phyloP scores from a whole-genome alignment of 2,329 filamentous ascomycete genomes.

The Bipolaris cookei region DNA sequence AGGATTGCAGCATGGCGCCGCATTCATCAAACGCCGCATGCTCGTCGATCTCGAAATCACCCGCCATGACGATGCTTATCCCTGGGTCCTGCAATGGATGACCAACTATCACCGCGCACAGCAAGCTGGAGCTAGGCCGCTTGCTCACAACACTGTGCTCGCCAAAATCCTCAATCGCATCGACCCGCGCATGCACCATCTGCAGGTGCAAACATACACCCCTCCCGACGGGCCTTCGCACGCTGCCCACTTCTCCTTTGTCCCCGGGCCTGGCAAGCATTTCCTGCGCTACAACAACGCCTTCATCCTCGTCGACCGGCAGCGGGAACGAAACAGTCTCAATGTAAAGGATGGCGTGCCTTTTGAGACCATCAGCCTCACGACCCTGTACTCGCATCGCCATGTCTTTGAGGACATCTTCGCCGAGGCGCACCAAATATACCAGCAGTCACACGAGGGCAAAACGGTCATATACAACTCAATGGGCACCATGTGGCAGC shows the following conservation, averaged over 20 bases:
- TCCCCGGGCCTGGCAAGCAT: slow-evolving; percentile 89
- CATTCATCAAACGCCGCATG: slow-evolving; percentile 79
- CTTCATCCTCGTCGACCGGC: slow-evolving; percentile 84
- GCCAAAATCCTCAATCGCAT: slow-evolving; percentile 63
- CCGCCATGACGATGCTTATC: slow-evolving; percentile 89
- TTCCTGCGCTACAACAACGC: slow-evolving; percentile 85
- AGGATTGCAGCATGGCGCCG: slow-evolving; percentile 73
- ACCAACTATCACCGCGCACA: slow-evolving; percentile 75
- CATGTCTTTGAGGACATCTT: slow-evolving; percentile 92
- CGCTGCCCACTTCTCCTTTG: slow-evolving; percentile 81
- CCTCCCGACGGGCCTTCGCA: slow-evolving; percentile 70
- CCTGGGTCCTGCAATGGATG: slow-evolving; percentile 94
- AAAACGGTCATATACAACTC: slow-evolving; percentile 93
- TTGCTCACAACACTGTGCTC: slow-evolving; percentile 50
- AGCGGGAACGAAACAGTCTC: slow-evolving; percentile 80
- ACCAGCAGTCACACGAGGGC: slow-evolving; percentile 80
- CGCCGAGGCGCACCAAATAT: slow-evolving; percentile 80
- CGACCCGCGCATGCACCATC: slow-evolving; percentile 66
- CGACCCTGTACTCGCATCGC: slow-evolving; percentile 86
- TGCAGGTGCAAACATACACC: slow-evolving; percentile 69
- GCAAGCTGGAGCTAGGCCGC: slow-evolving; percentile 53
- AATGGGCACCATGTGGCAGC: slow-evolving; percentile 82
- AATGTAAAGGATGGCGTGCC: slow-evolving; percentile 83
- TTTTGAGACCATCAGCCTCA: slow-evolving; percentile 92
- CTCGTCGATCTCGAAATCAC: slow-evolving; percentile 96